These are phyloP conservation scores for Iris pallida DNA, from an alignment of 116 monocot genomes.

Conservation along the genomic window DNA sequence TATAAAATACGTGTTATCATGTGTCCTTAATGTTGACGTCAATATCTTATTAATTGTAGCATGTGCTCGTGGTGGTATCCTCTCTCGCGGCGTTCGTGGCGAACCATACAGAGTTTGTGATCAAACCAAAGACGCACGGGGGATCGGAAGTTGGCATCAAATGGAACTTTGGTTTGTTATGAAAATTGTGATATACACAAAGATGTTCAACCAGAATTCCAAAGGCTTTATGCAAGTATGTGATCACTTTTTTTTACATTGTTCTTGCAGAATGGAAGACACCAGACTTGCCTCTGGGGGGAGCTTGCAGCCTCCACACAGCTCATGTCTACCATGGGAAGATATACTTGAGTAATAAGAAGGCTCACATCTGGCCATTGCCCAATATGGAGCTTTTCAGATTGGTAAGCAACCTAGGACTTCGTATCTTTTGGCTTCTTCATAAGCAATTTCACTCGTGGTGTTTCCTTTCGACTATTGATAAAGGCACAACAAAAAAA, in stretches of 20 bases:
- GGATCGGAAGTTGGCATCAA: conserved; percentile 8
- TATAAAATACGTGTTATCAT: no score
- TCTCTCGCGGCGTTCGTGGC: conserved; percentile 1
- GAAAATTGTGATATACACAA: neutral
- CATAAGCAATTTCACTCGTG: no score
- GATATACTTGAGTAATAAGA: conserved; percentile 22
- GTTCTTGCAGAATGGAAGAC: conserved; percentile 16
- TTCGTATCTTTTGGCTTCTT: neutral
- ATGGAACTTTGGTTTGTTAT: conserved; percentile 15
- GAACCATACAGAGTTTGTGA: conserved; percentile 1
- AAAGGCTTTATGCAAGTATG: no score
- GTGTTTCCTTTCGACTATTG: no score
- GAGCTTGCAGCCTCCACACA: conserved; percentile 1
- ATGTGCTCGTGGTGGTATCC: neutral
- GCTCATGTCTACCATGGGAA: conserved; percentile 11
- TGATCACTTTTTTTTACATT: no score
- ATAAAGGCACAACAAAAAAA: no score
- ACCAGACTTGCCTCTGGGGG: conserved; percentile 2
- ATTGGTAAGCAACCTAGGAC: conserved; percentile 10
- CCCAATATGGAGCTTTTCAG: conserved; percentile 3
- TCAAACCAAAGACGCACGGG: conserved; percentile 6
- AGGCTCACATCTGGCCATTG: conserved; percentile 4
- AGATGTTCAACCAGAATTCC: no score
- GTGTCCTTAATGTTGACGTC: neutral
- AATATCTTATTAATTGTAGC: neutral